Base-by-base conservation (phyloP, 2,329 filamentous ascomycete genomes). In the Scytalidium lignicola region DNA sequence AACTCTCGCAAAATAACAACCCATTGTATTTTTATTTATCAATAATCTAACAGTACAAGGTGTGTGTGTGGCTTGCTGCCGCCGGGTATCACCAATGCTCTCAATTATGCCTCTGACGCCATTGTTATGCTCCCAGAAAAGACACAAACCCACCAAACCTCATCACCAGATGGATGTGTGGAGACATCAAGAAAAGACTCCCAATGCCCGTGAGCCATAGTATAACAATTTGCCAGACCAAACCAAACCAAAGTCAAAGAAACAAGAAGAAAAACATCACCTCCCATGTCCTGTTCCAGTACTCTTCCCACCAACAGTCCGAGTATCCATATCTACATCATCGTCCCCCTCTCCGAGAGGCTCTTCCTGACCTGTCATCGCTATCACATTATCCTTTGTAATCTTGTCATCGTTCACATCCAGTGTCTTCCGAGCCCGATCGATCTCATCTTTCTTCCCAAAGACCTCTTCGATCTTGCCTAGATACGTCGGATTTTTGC, bases 381-480 rank as follows among this genome's bases (percentile, higher is more conserved):
- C 59, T 52, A 59, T 63, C 5, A 70, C 72, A 6, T 72, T 73
- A 23, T 76, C 75, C 65, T 75, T 77, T 63, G 76, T 74, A 44
- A 83, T 74, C 51, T 78, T 76, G 41, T 81, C 83, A 63, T 85
- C 82, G 57, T 85, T 84, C 46, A 80, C 80, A 61, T 85, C 79
- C 56, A 91, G 80, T 46, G 83, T 80, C 72, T 91, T 90, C 54
- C 90, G 76, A 46, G 88, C 86, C 62, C 86, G 82, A 66, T 93
- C 93, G 54, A 97, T 83, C 64, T 90, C 84, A 64, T 85, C 85
- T 59, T 95, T 90, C 75, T 92, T 91, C 68, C 89, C 86, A 57
- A 96, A 79, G 63, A 95, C 82, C 71, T 96, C 90, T 65, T 89
- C 83, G 48, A 97, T 90, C 62, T 92, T 84, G 44, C 93, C 93